Conservation (phyloP, 2,329 filamentous ascomycete species). For the Verticillium dahliae region DNA sequence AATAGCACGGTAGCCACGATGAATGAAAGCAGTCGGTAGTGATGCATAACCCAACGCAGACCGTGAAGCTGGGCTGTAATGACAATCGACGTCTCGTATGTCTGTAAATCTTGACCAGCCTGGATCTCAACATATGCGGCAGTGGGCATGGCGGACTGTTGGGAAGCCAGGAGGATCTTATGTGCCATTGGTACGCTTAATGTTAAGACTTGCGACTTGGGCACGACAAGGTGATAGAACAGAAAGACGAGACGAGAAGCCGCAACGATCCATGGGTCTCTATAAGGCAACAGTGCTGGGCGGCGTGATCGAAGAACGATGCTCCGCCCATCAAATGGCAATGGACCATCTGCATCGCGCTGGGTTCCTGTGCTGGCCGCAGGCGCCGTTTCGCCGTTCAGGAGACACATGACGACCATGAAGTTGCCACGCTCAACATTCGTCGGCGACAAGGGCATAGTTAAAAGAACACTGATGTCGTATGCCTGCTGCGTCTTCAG, state of each 20-base stretch:
- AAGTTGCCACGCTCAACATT: constrained; percentile 85
- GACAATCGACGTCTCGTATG: constrained; percentile 63
- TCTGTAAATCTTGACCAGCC: constrained; percentile 62
- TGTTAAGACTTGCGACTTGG: constrained; percentile 54
- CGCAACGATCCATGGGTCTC: constrained; percentile 60
- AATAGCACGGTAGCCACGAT: constrained; percentile 63
- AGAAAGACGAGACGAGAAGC: constrained; percentile 57
- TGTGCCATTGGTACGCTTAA: constrained; percentile 70
- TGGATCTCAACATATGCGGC: constrained; percentile 59
- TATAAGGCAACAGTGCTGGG: constrained; percentile 73
- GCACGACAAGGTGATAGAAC: constrained; percentile 63
- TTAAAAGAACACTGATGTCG: constrained; percentile 70
- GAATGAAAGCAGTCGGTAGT: constrained; percentile 66
- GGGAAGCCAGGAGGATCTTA: constrained; percentile 51
- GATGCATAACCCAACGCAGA: constrained; percentile 80
- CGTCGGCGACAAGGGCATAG: constrained; percentile 67
- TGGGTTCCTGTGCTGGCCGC: constrained; percentile 12
- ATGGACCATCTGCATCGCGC: constrained; percentile 14
- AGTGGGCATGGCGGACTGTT: constrained; percentile 31
- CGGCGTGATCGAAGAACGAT: constrained; percentile 61
- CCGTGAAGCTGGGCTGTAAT: constrained; percentile 73
- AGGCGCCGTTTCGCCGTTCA: constrained; percentile 27
- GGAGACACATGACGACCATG: constrained; percentile 78
- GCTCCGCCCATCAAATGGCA: constrained; percentile 18
- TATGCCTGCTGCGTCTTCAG: constrained; percentile 72